Base-by-base conservation (phyloP, 2,329 filamentous ascomycete genomes). In the Aspergillus felis region DNA sequence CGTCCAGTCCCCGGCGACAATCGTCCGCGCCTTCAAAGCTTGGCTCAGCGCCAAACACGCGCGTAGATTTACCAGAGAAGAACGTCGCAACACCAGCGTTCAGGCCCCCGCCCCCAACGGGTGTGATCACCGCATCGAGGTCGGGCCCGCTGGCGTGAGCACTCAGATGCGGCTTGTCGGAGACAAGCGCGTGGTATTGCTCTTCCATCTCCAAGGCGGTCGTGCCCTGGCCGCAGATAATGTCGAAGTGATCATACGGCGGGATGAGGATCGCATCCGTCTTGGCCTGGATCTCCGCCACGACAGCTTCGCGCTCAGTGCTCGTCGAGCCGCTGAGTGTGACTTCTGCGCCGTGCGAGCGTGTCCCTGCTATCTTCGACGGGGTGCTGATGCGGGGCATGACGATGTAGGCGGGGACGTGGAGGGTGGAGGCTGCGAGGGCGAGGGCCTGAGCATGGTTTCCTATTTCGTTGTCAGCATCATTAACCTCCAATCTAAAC, bases 391-490 rank as follows among this genome's bases (percentile, higher is more conserved):
- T 94, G n/a, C 77, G 73, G 0, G 93, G 93, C 93, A 97, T 97
- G 58, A 97, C 87, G 69, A 97, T 92, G 77, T 93, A 85, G 0
- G 91, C 91, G 10, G 88, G 87, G 61, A 97, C 87, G 54, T 80
- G 78, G 69, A 88, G 85, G 41, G 87, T 87, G 20, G 81, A 81
- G 2, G 93, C 92, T 0, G 93, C 93, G 52, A 97, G 87, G 1
- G 93, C 86, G 56, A 97, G 86, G 1, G 94, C 93, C 79, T 96
- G 92, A 0, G 93, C 93, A 71, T 97, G 94, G 76, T 97, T 97
- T 58, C 93, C 92, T 93, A 61, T 35, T 1, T 3, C 24, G n/a
- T 9, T n/a, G 14, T 25, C 8, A 47, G 17, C 17, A 51, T 41
- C 2, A 6, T 20, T 10, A 28, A 3, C n/a, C 6, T 35, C 9